Base-by-base conservation (phyloP, 345 rosid species). In the Turritis glabra region DNA sequence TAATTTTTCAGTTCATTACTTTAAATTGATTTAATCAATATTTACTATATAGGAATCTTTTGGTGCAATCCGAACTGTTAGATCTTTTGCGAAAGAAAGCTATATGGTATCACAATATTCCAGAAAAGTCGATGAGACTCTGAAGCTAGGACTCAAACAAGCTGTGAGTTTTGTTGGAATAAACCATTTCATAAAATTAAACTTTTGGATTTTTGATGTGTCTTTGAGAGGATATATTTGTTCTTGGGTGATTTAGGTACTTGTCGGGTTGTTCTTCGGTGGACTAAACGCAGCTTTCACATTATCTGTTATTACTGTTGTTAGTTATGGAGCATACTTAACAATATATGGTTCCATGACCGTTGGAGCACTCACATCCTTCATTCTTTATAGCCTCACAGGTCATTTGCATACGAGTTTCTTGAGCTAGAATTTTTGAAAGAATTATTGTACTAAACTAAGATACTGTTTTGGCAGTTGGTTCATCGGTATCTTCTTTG, bases 311-410 rank as follows among this genome's bases (percentile, higher is more conserved):
- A 84, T 94, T 7, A 51, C 86, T 12, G 96, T 94, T 63, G 97
- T 91, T 47, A 80, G 88, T 48, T 91, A 94, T 71, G 98, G 97
- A 69, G 97, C 97, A 10, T 84, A 88, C 81, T 82, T 91, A 77
- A 88, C 98, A 21, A 94, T 94, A 68, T 81, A 76, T 32, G 97
- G 97, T 77, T 80, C 85, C 79, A 76, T 94, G 95, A 91, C 96
- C 3, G 86, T 85, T 0, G 98, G 98, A 44, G 80, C 93, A 22
- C 97, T 94, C 69, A 94, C 97, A 47, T 94, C 98, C 70, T 94
- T 94, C 87, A 91, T 94, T 63, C 97, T 94, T 73, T 91, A 94
- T 56, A 94, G 98, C 62, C 94, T 91, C 75, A 94, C 98, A 70
- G 98, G 98, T 94, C 37, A 38, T 67, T 64, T 53, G 19, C 25